Base-by-base conservation (phyloP, 2,329 filamentous ascomycete species). In the Pseudogymnoascus sp. region DNA sequence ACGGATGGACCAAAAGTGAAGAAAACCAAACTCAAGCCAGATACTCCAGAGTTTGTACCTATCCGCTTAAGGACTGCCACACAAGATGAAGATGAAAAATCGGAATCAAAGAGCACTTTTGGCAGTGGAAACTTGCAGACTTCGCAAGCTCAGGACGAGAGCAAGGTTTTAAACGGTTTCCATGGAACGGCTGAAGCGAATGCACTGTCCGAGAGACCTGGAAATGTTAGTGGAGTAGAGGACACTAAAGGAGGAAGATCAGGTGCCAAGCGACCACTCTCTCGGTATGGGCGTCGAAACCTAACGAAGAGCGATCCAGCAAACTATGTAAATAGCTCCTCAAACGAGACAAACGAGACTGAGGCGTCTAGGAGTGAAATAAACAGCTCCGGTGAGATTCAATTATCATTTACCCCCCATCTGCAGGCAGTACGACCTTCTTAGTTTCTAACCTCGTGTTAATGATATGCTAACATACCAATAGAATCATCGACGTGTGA, bases 31-130 rank as follows among this genome's bases (percentile, higher is more conserved):
- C 64, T 73, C 63, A 78, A 76, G 65, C 72, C 76, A 7, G 75
- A 78, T 62, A 75, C 75, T n/a, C 75, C 75, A 15, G 75, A 75
- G 63, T 78, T 78, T 65, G 65, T 78, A 47, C 76, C 76, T 19
- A 50, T 61, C 60, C 50, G 38, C 33, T 44, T 64, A 7, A 66
- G 64, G 15, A 17, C 40, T 15, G 60, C 47, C 26, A 28, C 35
- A 11, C 26, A 63, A 13, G 47, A 33, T 23, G 17, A 62, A 21
- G 36, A 33, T 26, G 19, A 62, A 17, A 33, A 13, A 33, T 19
- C 50, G n/a, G 28, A 57, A 50, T 28, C 44, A 50, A 50, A 28
- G 3, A 23, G 44, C 28, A 57, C 4, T 33, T 19, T 57, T 57
- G 50, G 26, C 4, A 33, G n/a, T 33, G 50, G 26, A 13, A 13